phyloP scores from a whole-genome alignment of 2,329 filamentous ascomycete genomes.

The Whalleya microplaca region DNA sequence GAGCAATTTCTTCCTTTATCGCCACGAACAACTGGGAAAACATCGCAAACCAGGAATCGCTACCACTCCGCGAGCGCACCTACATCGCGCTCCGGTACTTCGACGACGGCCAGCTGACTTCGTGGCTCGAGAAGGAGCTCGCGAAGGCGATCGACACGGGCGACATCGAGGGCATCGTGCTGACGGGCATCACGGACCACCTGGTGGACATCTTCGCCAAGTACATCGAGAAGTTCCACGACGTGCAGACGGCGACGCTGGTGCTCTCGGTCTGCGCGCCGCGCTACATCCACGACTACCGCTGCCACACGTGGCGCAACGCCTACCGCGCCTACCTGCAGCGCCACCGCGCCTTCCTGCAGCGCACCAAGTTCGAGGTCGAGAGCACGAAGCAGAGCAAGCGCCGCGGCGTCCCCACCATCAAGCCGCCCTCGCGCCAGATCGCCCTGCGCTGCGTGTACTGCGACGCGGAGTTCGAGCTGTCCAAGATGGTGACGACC shows the following conservation, averaged over 20 bases:
- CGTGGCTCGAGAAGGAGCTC: slow-evolving; percentile 71
- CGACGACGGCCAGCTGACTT: slow-evolving; percentile 62
- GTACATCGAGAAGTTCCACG: slow-evolving; percentile 75
- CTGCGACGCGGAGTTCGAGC: slow-evolving; percentile 66
- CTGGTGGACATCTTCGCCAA: slow-evolving; percentile 76
- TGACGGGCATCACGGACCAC: slow-evolving; percentile 75
- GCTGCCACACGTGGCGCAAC: slow-evolving; percentile 74
- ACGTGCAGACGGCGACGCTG: slow-evolving; percentile 78
- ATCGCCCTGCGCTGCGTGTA: slow-evolving; percentile 77
- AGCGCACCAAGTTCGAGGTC: slow-evolving; percentile 77
- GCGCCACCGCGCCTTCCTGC: slow-evolving; percentile 73
- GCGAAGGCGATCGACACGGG: slow-evolving; percentile 64
- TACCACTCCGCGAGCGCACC: slow-evolving; percentile 75
- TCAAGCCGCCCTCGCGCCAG: slow-evolving; percentile 68
- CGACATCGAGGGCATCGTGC: slow-evolving; percentile 75
- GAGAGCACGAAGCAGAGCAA: slow-evolving; percentile 73
- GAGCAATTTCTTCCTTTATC: slow-evolving; percentile 78
- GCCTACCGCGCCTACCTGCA: slow-evolving; percentile 73
- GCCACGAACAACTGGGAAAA: slow-evolving; percentile 76
- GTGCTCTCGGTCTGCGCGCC: slow-evolving; percentile 75
- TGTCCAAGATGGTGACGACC: slow-evolving; percentile 42
- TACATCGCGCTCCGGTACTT: slow-evolving; percentile 73
- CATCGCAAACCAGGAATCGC: slow-evolving; percentile 72
- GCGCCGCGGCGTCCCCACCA: slow-evolving; percentile 63
- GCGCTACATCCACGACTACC: slow-evolving; percentile 75